These are phyloP conservation scores for Ettlia oleoabundans DNA, from an alignment of 139 green algal species.

Conservation along the genomic window DNA sequence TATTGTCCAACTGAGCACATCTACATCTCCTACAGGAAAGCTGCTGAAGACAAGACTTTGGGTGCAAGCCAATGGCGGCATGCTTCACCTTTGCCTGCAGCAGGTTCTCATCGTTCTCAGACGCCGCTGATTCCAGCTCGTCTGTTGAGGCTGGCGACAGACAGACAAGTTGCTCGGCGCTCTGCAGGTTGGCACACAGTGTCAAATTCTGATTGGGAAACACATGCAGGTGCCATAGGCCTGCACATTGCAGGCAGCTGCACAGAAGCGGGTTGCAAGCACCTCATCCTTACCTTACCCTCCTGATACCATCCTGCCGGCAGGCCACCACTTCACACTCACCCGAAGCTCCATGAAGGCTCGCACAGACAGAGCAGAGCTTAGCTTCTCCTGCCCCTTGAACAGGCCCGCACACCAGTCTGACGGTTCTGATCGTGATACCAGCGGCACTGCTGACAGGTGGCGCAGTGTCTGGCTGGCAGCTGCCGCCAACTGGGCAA, in stretches of 20 bases:
- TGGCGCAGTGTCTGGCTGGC: background rate
- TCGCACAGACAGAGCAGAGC: background rate
- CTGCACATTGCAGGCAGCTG: background rate
- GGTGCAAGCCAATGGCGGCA: too few relatives aligned
- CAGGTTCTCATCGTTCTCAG: constrained; percentile 18
- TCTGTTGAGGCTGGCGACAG: too few relatives aligned
- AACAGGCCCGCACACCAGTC: background rate
- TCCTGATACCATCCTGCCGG: too few relatives aligned
- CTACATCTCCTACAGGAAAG: too few relatives aligned
- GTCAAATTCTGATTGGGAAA: too few relatives aligned
- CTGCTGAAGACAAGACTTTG: too few relatives aligned
- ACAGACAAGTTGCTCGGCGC: background rate
- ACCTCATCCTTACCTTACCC: too few relatives aligned
- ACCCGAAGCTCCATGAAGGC: background rate
- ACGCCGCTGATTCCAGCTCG: too few relatives aligned
- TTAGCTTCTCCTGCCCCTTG: background rate
- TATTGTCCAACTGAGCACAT: too few relatives aligned
- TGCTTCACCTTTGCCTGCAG: background rate
- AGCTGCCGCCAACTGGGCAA: background rate
- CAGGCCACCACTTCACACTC: background rate
- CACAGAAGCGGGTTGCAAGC: background rate
- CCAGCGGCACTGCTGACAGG: background rate
- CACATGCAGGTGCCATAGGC: background rate
- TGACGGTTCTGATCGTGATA: background rate
- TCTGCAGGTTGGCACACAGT: background rate